Percentiles rank a stretch among this genome's conserved stretches.
Conservation (phyloP, 148 eudicot genomes). For the Rheum nobile region DNA sequence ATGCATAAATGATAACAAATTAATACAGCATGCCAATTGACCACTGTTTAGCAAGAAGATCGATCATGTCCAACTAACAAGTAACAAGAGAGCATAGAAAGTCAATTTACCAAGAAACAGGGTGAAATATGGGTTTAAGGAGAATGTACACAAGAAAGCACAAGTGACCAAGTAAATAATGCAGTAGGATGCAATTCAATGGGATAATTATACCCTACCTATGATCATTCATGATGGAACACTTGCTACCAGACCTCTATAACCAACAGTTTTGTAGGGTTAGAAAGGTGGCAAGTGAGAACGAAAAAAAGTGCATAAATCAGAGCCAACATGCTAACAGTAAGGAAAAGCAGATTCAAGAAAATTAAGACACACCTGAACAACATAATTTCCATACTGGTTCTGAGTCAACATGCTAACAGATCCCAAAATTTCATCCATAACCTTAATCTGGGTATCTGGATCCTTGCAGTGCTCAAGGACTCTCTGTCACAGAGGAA, state of each 20-base stretch:
- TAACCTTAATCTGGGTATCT: slow-evolving; percentile 19
- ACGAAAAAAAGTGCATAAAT: neutral
- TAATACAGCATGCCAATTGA: neutral
- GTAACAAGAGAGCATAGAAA: neutral
- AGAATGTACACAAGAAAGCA: neutral
- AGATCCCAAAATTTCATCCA: slow-evolving; percentile 31
- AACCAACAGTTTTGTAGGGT: neutral
- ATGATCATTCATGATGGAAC: neutral
- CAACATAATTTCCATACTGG: slow-evolving; percentile 46
- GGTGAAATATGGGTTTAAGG: neutral
- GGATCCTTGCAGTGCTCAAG: slow-evolving; percentile 22
- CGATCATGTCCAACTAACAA: neutral
- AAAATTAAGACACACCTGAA: slow-evolving; percentile 22
- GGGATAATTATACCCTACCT: neutral
- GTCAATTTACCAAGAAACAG: neutral
- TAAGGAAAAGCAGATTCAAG: neutral
- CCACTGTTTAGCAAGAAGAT: neutral
- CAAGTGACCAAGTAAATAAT: neutral
- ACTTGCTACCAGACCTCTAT: neutral
- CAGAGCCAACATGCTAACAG: neutral
- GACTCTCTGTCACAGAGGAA: slow-evolving; percentile 14
- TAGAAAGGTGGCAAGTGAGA: neutral
- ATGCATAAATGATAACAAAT: neutral
- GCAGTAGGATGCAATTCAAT: neutral
- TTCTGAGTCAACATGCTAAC: slow-evolving; percentile 33